phyloP scores from a whole-genome alignment of 208 protist genomes.

The Crithidia expoeki region DNA sequence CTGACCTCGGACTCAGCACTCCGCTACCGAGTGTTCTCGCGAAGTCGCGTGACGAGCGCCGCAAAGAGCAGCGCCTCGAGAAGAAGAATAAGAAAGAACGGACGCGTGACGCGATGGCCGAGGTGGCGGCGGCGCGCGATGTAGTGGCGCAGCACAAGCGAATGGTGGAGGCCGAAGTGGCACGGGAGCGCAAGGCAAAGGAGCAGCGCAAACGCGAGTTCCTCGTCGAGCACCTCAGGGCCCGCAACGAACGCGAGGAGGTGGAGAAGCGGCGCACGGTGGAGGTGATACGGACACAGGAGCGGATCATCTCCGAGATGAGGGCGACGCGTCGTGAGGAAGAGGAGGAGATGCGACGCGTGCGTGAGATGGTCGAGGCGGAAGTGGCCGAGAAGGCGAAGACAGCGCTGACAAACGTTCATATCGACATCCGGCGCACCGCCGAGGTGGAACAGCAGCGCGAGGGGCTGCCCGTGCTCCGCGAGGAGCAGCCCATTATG shows the following conservation, averaged over 20 bases:
- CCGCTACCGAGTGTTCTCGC: slow-evolving; percentile 67
- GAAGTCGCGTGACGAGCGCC: slow-evolving; percentile 60
- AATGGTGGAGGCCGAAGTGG: slow-evolving; percentile 48
- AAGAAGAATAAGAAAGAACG: slow-evolving; percentile 82
- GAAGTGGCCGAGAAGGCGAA: slow-evolving; percentile 50
- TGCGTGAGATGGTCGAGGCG: slow-evolving; percentile 32
- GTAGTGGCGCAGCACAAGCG: slow-evolving; percentile 75
- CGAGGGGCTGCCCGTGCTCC: slow-evolving; percentile 79
- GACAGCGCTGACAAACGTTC: slow-evolving; percentile 55
- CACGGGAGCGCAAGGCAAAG: slow-evolving; percentile 62
- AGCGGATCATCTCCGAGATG: slow-evolving; percentile 52
- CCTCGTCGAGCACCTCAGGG: slow-evolving; percentile 51
- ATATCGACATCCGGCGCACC: slow-evolving; percentile 66
- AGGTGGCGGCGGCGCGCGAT: slow-evolving; percentile 48
- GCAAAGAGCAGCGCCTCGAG: slow-evolving; percentile 53
- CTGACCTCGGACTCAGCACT: slow-evolving; percentile 78
- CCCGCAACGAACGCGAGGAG: slow-evolving; percentile 60
- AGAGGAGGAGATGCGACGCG: slow-evolving; percentile 23
- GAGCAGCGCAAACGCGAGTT: slow-evolving; percentile 64
- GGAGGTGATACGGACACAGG: slow-evolving; percentile 38
- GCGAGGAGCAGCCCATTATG: slow-evolving; percentile 91
- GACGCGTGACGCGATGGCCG: slow-evolving; percentile 57
- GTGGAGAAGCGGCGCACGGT: slow-evolving; percentile 39
- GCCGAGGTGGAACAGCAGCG: slow-evolving; percentile 62
- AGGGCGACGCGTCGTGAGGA: slow-evolving; percentile 28